These are phyloP conservation scores for Thyridium curvatum DNA, from an alignment of 2,329 filamentous ascomycete species.

Conservation along the genomic window DNA sequence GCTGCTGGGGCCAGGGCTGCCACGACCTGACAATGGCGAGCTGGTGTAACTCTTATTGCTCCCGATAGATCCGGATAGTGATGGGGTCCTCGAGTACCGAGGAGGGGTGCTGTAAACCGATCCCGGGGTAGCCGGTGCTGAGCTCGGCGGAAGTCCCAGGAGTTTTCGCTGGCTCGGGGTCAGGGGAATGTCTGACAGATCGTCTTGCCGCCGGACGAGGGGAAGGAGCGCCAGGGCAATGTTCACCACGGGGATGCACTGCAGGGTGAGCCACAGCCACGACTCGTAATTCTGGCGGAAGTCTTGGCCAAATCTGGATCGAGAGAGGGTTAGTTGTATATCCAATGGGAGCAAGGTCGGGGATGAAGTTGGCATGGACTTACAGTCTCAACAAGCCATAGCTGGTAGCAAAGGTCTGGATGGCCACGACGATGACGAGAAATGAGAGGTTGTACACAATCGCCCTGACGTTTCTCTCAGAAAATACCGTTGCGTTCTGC, in stretches of 20 bases:
- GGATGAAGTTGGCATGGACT: conserved; percentile 11
- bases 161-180: conserved; percentile 83
- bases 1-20: conserved; percentile 28
- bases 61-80: conserved; percentile 54
- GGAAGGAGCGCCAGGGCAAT: conserved; percentile 66
- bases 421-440: conserved; percentile 20
- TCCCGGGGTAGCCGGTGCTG: conserved; percentile 56
- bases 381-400: conserved; percentile 30
- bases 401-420: conserved; percentile 28
- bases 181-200: conserved; percentile 82
- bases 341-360: not conserved
- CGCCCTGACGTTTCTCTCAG: conserved; percentile 65
- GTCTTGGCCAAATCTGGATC: conserved; percentile 21
- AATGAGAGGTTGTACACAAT: conserved; percentile 62
- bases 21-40: conserved; percentile 52
- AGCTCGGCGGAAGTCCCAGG: conserved; percentile 69
- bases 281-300: conserved; percentile 26
- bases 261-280: conserved; percentile 40
- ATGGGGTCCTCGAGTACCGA: conserved; percentile 72
- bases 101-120: conserved; percentile 80
- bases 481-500: conserved; percentile 72
- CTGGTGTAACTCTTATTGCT: conserved; percentile 50
- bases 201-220: conserved; percentile 65
- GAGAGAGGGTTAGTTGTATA: conserved; percentile 7
- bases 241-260: conserved; percentile 61